Evolutionary conservation across 2,329 filamentous ascomycete genomes (phyloP), one percentile per base, ranked within the genome.

Genomic region (Alternaria gaisen): DNA sequence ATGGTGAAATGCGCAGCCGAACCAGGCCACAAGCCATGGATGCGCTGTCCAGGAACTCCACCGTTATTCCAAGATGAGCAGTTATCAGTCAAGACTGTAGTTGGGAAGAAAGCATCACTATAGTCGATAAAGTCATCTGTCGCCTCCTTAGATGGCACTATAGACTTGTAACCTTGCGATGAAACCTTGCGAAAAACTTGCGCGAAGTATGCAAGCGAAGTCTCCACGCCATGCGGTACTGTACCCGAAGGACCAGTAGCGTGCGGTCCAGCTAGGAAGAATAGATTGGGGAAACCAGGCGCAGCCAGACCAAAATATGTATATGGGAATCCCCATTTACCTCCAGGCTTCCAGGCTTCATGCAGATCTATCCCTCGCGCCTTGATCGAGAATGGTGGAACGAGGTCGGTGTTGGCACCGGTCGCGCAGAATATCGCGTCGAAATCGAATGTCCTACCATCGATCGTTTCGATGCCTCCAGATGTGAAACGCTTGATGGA

Each of bases 1-100:
- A 86, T 82, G 2, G 88, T 88, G 32, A 87, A 79, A 67, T 90
- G 87, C 0, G 85, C 81, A 1, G 88, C 88, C 65, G 87, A 90
- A 0, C 90, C 90, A 0, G 90, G 90, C 86, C 90, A 93, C 7
- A 91, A 72, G 0, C 89, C 90, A 63, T 91, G 88, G 24, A 92
- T 87, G 4, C 88, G 80, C 0, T 83, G 85, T 0, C 89, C 89
- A 0, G 88, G 85, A 2, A 65, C 20, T 6, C 79, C 79, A 12
- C 90, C 87, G 61, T 92, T 92, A 60, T 90, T 90, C 90, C 90
- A 92, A 0, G 87, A 90, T 41, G 85, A 87, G 73, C 90, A 92
- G 57, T 86, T 85, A 53, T 89, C 87, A 0, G 83, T 82, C 57
- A 89, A 76, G 38, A 85, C 84, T 3, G 83, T 86, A 14, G 80